Conservation (phyloP, 2,329 filamentous ascomycete species). For the Talaromyces sp. region DNA sequence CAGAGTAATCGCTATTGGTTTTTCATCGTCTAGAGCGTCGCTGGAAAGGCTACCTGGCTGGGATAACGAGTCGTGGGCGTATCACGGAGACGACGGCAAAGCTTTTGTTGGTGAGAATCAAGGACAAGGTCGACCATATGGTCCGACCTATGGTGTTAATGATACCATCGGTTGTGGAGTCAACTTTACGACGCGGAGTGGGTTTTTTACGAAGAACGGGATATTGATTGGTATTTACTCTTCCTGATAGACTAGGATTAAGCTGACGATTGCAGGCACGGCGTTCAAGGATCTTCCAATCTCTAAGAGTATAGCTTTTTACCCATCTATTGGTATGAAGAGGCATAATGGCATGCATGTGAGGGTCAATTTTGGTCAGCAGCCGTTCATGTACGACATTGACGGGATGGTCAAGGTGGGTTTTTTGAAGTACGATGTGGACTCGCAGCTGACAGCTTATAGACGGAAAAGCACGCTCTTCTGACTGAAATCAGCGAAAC, state of each 20-base stretch:
- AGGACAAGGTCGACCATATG: conserved; percentile 55
- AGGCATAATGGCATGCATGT: conserved; percentile 58
- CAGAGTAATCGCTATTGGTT: conserved; percentile 54
- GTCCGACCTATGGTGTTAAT: conserved; percentile 56
- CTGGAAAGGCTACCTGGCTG: conserved; percentile 62
- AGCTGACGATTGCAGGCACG: conserved; percentile 50
- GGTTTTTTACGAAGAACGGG: conserved; percentile 66
- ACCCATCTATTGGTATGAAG: conserved; percentile 64
- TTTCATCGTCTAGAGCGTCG: conserved; percentile 57
- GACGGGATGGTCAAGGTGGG: conserved; percentile 75
- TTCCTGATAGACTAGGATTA: background rate
- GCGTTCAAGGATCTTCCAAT: conserved; percentile 45
- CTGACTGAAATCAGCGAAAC: conserved; percentile 60
- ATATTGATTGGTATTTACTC: conserved; percentile 50
- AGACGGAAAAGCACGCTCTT: conserved; percentile 62
- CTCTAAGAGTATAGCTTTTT: conserved; percentile 38
- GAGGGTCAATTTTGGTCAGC: conserved; percentile 62
- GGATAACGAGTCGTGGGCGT: conserved; percentile 64
- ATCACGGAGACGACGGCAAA: conserved; percentile 65
- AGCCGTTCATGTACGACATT: conserved; percentile 86
- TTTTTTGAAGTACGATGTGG: background rate
- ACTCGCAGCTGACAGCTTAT: conserved; percentile 11
- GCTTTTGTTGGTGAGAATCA: conserved; percentile 59
- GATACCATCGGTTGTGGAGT: conserved; percentile 65
- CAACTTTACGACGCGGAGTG: conserved; percentile 59